Evolutionary conservation across 768 basidiomycete genomes (phyloP).

Genomic region (Xerocomellus dryophilus): DNA sequence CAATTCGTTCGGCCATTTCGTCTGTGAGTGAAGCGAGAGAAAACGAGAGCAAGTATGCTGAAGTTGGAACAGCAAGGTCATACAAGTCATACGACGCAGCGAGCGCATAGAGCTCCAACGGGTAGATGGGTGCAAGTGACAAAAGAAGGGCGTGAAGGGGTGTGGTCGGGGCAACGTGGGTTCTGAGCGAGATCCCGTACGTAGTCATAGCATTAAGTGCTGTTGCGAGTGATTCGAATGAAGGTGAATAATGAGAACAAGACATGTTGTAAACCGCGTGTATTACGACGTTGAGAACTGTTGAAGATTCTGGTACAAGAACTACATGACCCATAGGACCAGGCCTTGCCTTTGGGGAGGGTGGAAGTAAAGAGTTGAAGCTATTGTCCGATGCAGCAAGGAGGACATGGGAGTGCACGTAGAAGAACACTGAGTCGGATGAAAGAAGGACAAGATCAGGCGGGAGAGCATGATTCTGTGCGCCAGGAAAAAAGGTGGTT

Average conservation of each 20-base stretch:
- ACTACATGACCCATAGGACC: conserved; percentile 54
- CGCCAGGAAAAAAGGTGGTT: conserved; percentile 76
- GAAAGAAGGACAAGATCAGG: conserved; percentile 68
- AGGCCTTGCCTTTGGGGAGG: conserved; percentile 35
- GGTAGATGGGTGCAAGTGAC: conserved; percentile 62
- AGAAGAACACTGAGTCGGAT: conserved; percentile 80
- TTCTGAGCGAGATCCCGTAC: conserved; percentile 59
- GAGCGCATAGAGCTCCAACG: conserved; percentile 70
- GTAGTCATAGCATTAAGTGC: conserved; percentile 54
- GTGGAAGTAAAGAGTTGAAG: conserved; percentile 58
- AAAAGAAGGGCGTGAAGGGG: conserved; percentile 61
- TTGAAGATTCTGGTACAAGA: conserved; percentile 56
- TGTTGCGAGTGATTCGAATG: conserved; percentile 53
- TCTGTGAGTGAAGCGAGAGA: conserved; percentile 67
- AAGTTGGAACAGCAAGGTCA: conserved; percentile 72
- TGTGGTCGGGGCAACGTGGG: conserved; percentile 46
- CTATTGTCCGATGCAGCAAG: conserved; percentile 58
- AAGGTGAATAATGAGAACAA: conserved; percentile 71
- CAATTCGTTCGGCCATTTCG: conserved; percentile 64
- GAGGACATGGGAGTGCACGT: conserved; percentile 63
- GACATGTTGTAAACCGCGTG: conserved; percentile 72
- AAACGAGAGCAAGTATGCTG: conserved; percentile 71
- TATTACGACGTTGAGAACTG: conserved; percentile 66
- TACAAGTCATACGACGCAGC: conserved; percentile 65
- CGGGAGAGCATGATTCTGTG: conserved; percentile 50